Base-by-base conservation (phyloP, 169 alveolate genomes). In the Plasmodium gaboni region DNA sequence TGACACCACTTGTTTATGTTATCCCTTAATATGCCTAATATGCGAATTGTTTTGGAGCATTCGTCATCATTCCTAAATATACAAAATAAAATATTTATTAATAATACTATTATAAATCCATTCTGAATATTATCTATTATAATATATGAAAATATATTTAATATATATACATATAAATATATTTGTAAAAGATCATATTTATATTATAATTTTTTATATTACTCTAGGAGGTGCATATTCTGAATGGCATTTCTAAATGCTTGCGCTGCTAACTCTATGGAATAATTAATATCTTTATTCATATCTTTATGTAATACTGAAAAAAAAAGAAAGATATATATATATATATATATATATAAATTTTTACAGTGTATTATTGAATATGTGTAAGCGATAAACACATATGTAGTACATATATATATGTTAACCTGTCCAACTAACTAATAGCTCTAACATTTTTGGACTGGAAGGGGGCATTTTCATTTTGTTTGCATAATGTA, bases 241-340 rank as follows among this genome's bases (percentile, higher is more conserved):
- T 86, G 86, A 72, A 86, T 86, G 44, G 92, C 92, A 51, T 86
- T 74, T 86, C 92, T 86, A 71, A 86, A 86, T 60, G 92, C 92
- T 64, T 86, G 78, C 19, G 92, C 92, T 15, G 87, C 86, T 87
- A 86, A 70, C 55, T 86, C 87, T 70, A 86, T 86, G 48, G 92
- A 44, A 71, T 59, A 24, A 73, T 86, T 61, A 46, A 59, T 71
- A 22, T 86, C 87, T 3, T 57, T 72, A 51, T 71, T 61, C 85
- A 86, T 86, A 26, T 86, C 92, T 32, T 72, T 86, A 60, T 71
- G 72, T 48, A 86, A 74, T 46, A 86, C 92, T 86, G 63, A 12
- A 48, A 59, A 65, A 4, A 59, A 24, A 46, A 26, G 53, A 26
- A 50, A 70, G 60, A 60, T 51, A 44, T 65, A 13, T 2, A 48